Base-by-base conservation (phyloP, 1,284 basidiomycete genomes). In the Boletellus sp. region DNA sequence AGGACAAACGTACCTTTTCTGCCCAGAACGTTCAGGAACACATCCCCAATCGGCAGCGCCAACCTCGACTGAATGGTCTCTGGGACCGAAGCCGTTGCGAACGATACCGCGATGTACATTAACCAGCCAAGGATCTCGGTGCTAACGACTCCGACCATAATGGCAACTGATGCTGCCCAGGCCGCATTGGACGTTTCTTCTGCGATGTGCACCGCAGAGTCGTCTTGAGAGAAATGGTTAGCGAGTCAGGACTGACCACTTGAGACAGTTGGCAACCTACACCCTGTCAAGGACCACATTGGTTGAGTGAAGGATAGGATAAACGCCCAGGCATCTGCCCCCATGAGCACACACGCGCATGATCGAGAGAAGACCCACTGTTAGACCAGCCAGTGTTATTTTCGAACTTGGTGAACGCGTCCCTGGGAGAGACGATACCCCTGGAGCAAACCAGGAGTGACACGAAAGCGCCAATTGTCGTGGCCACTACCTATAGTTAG, bases 201-300 rank as follows among this genome's bases (percentile, higher is more conserved):
- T 7, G 83, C 76, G 44, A 89, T 83, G 60, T 88, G 86, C 16
- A 83, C 83, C 5, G 84, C 84, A 24, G 84, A 85, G 61, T 89
- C 85, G 57, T 61, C 60, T 62, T 40, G 12, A 24, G 38, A 44
- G n/a, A 38, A 8, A 35, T 18, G 16, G 33, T 18, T 3, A 15
- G 19, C 48, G 22, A 49, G 39, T 21, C 33, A 47, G 33, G 26
- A 40, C 8, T 8, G n/a, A 39, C 3, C 5, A 2, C 5, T 22
- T 2, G 18, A 32, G 12, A 37, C 5, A 41, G 5, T n/a, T 1
- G 4, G 47, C 15, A 21, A 58, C 55, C n/a, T 32, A 62, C 60
- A 64, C 36, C 62, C 60, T 15, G 60, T 60, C 43, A 64, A 28
- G 11, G 53, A 53, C 53, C 62, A 62, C 60, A 62, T 64, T 13